phyloP scores from a whole-genome alignment of 1,284 basidiomycete species.

The Agaricales sp. region DNA sequence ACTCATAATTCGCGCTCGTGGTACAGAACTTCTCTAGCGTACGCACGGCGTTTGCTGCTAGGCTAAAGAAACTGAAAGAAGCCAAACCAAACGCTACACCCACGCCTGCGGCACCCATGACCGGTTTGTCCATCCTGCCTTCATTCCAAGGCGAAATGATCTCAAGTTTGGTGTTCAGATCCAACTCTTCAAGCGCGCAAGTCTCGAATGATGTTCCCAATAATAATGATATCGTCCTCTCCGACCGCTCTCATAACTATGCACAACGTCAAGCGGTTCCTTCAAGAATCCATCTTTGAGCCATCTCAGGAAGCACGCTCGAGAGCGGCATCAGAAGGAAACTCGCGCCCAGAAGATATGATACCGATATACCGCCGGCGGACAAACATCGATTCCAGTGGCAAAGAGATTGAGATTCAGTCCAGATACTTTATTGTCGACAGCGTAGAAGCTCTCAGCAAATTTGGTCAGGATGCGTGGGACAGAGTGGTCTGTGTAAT shows the following conservation, averaged over 20 bases:
- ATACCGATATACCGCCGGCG: slow-evolving; percentile 75
- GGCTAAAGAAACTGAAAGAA: slow-evolving; percentile 67
- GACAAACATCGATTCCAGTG: slow-evolving; percentile 46
- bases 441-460: slow-evolving; percentile 82
- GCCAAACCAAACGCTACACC: slow-evolving; percentile 36
- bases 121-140: slow-evolving; percentile 19
- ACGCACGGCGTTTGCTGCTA: slow-evolving; percentile 50
- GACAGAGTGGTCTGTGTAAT: slow-evolving; percentile 94
- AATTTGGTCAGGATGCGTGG: slow-evolving; percentile 82
- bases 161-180: slow-evolving; percentile 21
- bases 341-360: slow-evolving; percentile 72
- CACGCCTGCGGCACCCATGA: slow-evolving; percentile 22
- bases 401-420: slow-evolving; percentile 30
- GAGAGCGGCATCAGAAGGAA: slow-evolving; percentile 60
- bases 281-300: slow-evolving; percentile 88
- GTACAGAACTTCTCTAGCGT: slow-evolving; percentile 65
- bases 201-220: slow-evolving; percentile 69
- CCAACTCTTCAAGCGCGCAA: slow-evolving; percentile 49
- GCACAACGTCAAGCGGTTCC: slow-evolving; percentile 92
- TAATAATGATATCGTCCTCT: slow-evolving; percentile 94
- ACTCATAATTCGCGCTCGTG: neutral
- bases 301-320: slow-evolving; percentile 66
- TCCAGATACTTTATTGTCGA: slow-evolving; percentile 79
- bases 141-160: neutral
- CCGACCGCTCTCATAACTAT: slow-evolving; percentile 94